A percentile compares a stretch with the other conserved stretches of the same genome.
These are phyloP conservation scores for Rhizophagus sp. DNA, from an alignment of 192 early-diverging fungal genomes.

Conservation along the genomic window DNA sequence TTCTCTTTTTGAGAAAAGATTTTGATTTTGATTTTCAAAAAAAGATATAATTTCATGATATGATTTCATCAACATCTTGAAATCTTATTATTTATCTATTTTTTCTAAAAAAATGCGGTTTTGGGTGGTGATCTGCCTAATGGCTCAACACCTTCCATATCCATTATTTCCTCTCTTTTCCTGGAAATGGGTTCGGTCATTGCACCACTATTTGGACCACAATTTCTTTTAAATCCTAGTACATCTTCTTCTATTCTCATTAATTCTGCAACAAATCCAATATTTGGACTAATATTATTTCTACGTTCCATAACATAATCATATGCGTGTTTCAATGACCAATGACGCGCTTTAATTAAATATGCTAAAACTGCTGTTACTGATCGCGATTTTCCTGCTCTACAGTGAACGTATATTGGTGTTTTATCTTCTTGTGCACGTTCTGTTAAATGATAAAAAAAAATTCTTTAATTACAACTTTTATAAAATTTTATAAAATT, in stretches of 20 bases:
- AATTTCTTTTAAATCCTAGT: slow-evolving; percentile 39
- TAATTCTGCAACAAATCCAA: slow-evolving; percentile 75
- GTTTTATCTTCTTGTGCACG: slow-evolving; percentile 40
- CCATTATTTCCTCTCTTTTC: neutral
- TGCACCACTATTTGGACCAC: slow-evolving; percentile 27
- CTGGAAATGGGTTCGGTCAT: neutral
- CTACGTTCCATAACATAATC: slow-evolving; percentile 62
- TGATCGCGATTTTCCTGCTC: slow-evolving; percentile 76
- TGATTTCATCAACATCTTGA: no score
- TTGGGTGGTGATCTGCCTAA: neutral
- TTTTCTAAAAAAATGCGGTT: neutral
- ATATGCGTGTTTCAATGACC: slow-evolving; percentile 68
- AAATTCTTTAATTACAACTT: neutral
- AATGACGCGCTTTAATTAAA: slow-evolving; percentile 58
- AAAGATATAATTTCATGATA: no score
- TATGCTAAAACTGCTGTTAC: slow-evolving; percentile 73
- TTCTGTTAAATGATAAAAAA: slow-evolving; percentile 14
- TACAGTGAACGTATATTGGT: slow-evolving; percentile 76
- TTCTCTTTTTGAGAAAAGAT: no score
- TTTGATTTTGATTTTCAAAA: no score
- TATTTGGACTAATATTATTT: slow-evolving; percentile 71
- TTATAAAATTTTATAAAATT: no score
- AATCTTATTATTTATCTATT: no score
- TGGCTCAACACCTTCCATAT: slow-evolving; percentile 12
- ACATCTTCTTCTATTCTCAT: slow-evolving; percentile 67